Base-by-base conservation (phyloP, 2,329 filamentous ascomycete species). In the Lachnellula arida region DNA sequence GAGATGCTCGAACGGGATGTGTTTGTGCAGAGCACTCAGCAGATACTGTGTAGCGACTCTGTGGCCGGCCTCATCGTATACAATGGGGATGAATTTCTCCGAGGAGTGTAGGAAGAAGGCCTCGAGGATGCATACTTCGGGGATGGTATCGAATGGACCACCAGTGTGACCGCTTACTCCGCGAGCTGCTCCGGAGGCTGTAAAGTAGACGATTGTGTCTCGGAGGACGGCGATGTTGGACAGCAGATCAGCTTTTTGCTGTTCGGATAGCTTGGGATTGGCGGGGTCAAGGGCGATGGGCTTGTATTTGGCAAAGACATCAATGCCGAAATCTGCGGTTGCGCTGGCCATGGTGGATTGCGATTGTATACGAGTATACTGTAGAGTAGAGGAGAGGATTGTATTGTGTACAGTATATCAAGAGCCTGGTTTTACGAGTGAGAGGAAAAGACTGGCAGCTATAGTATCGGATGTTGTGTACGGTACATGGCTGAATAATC, bases 41-140 rank as follows among this genome's bases (percentile, higher is more conserved):
- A 73, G 63, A 54, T 74, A 74, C 57, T 74, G 72, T 2, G 71
- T 74, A 6, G 71, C 72, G n/a, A 73, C 71, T 50, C 71, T 65
- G 60, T 74, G 72, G 11, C 72, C 72, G 1, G 72, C 69, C 54
- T 74, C 72, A 42, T 74, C 72, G 55, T 70, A 74, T 17, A 74
- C 54, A 6, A 70, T 65, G 37, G 72, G 67, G 7, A 71, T 57
- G 59, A 66, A 73, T 47, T 62, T 63, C 14, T 66, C 65, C 1
- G 70, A 66, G 47, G 68, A 70, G 46, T 62, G 65, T 23, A 70
- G 67, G 34, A 74, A 70, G 55, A 74, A 67, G 6, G 66, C 71
- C 15, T 72, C 64, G 32, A 74, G 61, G 37, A 73, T 71, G 52
- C 71, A 73, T 23, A 74, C 71, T 65, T 74, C 72, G 4, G 72